Base-by-base conservation (phyloP, 176 grass and related monocot genomes). In the Dactylis glomerata region DNA sequence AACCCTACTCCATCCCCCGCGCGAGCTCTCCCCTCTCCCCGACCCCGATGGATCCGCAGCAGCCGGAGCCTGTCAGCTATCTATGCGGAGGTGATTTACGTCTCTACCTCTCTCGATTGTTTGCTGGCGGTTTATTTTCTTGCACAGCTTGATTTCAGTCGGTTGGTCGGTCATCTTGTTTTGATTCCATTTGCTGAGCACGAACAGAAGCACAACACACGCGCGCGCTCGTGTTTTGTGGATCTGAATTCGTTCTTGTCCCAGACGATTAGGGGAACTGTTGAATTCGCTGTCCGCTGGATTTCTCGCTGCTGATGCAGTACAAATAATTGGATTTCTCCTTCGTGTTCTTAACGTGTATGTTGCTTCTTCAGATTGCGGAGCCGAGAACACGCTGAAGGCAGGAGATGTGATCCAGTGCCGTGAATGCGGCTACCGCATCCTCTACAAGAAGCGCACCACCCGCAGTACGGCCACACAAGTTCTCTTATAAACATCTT, bases 371-470 rank as follows among this genome's bases (percentile, higher is more conserved):
- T 23, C 45, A 90, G 88, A 90, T 44, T 90, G 88, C 0, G 88
- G 88, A 73, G 56, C 84, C 13, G 88, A 90, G 73, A 90, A 90
- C 84, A 90, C 88, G 0, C 84, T 86, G 55, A 86, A 90, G 79
- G 56, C 88, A 0, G 84, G 84, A 73, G 84, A 90, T 26, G 84
- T 86, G 34, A 90, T 90, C 84, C 88, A 90, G 88, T 90, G 88
- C 55, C 79, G 88, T 37, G 88, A 90, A 14, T 90, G 88, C 12
- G 88, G 88, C 45, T 90, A 90, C 64, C 88, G 88, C 84, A 90
- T 90, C 88, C 88, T 90, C 54, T 90, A 90, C 65, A 90, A 90
- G 88, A 90, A 90, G 79, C 88, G 88, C 62, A 90, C 88, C 27
- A 79, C 73, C 54, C 20, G 83, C 22, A 90, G 88, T 90, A 90